Evolutionary conservation across 1,139 yeast species (phyloP).

Genomic region (Taphrina populina): DNA sequence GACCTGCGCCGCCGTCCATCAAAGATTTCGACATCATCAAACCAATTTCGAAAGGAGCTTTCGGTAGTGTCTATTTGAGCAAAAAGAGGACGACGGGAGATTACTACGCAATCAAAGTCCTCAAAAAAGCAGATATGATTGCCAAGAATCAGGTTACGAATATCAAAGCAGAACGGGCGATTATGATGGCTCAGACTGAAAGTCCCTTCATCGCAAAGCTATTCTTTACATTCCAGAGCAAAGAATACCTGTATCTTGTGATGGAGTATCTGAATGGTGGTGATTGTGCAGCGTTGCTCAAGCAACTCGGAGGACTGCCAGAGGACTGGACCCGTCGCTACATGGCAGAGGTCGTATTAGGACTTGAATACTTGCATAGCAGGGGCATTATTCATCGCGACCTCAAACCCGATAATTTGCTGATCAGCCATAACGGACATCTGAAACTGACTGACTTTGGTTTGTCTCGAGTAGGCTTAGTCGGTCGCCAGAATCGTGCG

Average conservation of each 20-base stretch:
- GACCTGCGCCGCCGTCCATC: conserved; percentile 61
- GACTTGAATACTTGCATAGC: conserved; percentile 82
- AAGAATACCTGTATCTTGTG: conserved; percentile 81
- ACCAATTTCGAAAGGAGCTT: conserved; percentile 96
- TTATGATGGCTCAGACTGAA: conserved; percentile 94
- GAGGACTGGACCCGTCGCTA: conserved; percentile 81
- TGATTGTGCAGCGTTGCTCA: conserved; percentile 83
- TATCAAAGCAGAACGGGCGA: conserved; percentile 91
- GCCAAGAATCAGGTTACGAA: conserved; percentile 94
- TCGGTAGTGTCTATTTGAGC: conserved; percentile 90
- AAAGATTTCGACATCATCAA: conserved; percentile 86
- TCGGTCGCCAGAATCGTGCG: conserved; percentile 67
- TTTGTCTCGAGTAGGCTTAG: conserved; percentile 80
- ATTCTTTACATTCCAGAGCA: conserved; percentile 83
- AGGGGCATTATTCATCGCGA: conserved; percentile 89
- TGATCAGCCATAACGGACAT: conserved; percentile 85
- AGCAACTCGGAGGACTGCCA: conserved; percentile 75
- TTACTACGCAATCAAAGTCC: conserved; percentile 91
- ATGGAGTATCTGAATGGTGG: conserved; percentile 98
- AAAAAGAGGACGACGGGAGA: conserved; percentile 85
- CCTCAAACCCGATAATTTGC: conserved; percentile 86
- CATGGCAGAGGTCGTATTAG: conserved; percentile 84
- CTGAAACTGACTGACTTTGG: conserved; percentile 94
- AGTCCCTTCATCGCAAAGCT: conserved; percentile 91
- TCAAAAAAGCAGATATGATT: conserved; percentile 92